Evolutionary conservation across 352 stramenopile species (phyloP).

Genomic region (Phytophthora europaea): DNA sequence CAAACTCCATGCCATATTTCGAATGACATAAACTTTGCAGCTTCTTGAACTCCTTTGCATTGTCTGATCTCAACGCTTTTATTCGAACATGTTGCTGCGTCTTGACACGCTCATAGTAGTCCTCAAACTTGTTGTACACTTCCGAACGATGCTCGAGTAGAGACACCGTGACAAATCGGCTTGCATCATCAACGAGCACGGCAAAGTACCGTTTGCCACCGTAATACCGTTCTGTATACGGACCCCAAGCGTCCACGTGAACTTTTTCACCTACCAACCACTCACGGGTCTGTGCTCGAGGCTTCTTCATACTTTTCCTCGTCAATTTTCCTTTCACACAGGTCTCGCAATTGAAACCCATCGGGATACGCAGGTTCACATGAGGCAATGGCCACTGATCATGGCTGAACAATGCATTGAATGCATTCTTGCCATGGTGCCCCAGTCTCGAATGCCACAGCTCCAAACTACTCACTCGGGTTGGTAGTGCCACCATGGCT

Average conservation of each 20-base stretch:
- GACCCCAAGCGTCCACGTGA: constrained; percentile 5
- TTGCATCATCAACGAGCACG: constrained; percentile 26
- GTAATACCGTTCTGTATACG: not conserved
- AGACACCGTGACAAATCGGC: constrained; percentile 20
- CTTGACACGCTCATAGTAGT: constrained; percentile 24
- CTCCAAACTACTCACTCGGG: not conserved
- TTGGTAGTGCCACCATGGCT: constrained; percentile 2
- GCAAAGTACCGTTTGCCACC: constrained; percentile 2
- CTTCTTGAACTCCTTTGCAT: too few species aligned
- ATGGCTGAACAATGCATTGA: constrained; percentile 13
- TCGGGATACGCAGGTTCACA: constrained; percentile 1
- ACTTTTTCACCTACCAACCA: constrained; percentile 5
- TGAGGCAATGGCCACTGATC: constrained; percentile 4
- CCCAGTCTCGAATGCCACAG: constrained; percentile 7
- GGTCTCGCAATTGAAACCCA: constrained; percentile 10
- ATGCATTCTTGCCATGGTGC: constrained; percentile 4
- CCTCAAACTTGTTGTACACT: constrained; percentile 24
- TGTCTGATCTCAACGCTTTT: constrained; percentile 19
- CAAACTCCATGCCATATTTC: too few species aligned
- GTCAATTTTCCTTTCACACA: constrained; percentile 8
- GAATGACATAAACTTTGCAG: too few species aligned
- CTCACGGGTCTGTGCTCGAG: constrained; percentile 1
- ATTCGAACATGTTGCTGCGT: constrained; percentile 22
- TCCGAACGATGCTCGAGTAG: constrained; percentile 23
- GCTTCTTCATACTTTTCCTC: constrained; percentile 1